Evolutionary conservation across 2,329 filamentous ascomycete genomes (phyloP), one percentile per base, ranked within the genome.

Genomic region (Ramularia collo-cygni): DNA sequence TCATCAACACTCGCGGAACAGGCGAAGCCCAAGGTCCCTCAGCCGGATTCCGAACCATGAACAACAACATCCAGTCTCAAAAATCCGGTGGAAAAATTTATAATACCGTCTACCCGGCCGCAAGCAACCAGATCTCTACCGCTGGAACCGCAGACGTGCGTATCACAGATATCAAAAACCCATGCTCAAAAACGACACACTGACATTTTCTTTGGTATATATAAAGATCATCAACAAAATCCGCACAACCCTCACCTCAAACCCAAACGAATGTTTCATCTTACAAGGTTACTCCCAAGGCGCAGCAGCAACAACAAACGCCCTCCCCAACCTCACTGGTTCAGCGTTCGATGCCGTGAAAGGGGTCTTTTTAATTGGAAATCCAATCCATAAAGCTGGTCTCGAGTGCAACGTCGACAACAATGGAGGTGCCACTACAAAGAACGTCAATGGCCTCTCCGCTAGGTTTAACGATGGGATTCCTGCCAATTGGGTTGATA

Each of bases 271-370:
- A 34, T 65, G 61, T 44, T 63, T 63, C 43, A 56, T 64, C 34
- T 53, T 65, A 1, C 54, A 64, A 37, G 62, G 62, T 13, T 64
- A 64, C 48, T 60, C 55, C 2, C 62, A 64, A 42, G 62, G 59
- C 14, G 62, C 62, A 2, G 53, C 58, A 6, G 62, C 60, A 0
- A 64, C 62, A 1, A 55, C 59, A 4, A 55, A 61, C 28, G 62
- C 61, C 7, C 37, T 64, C 41, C 26, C 56, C 2, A 38, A 52
- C 13, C 37, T 64, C 4, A 63, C 59, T 1, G 61, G 60, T 14
- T 51, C 51, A 0, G 44, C 39, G 10, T 59, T 62, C 47, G 44
- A 56, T 26, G 62, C 62, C 5, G 59, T 64, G 10, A 62, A 61
- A 43, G 61, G 57, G 13, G 62, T 64, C 3, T 59, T 62, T 36